These are phyloP conservation scores for Amphichorda felina DNA, from an alignment of 2,329 filamentous ascomycete species.

Conservation along the genomic window DNA sequence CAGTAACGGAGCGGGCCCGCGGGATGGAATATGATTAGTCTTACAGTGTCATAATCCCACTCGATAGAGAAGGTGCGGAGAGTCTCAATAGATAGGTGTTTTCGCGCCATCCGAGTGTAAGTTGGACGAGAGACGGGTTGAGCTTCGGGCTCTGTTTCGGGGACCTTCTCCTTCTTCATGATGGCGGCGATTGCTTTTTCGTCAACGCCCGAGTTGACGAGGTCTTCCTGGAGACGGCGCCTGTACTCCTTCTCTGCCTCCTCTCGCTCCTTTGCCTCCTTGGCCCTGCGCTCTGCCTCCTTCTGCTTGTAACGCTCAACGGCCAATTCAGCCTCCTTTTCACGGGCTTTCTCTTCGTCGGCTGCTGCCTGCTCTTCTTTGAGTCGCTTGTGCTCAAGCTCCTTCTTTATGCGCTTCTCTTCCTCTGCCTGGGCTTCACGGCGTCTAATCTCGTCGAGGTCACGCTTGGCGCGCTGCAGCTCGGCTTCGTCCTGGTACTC, in stretches of 20 bases:
- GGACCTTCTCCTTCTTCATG: slow-evolving; percentile 41
- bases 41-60: slow-evolving; percentile 44
- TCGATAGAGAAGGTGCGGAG: slow-evolving; percentile 42
- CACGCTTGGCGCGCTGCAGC: slow-evolving; percentile 34
- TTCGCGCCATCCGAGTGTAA: slow-evolving; percentile 52
- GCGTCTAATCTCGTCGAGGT: slow-evolving; percentile 33
- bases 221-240: slow-evolving; percentile 41
- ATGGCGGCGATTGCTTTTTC: slow-evolving; percentile 48
- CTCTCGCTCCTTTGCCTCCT: slow-evolving; percentile 35
- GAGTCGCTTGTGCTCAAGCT: slow-evolving; percentile 36
- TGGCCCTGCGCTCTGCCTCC: slow-evolving; percentile 28
- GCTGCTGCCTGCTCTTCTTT: slow-evolving; percentile 29
- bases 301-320: slow-evolving; percentile 39
- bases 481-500: slow-evolving; percentile 33
- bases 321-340: slow-evolving; percentile 36
- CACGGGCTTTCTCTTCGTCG: slow-evolving; percentile 27
- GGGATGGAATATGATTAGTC: slow-evolving; percentile 10
- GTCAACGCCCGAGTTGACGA: slow-evolving; percentile 45
- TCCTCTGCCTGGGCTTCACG: slow-evolving; percentile 33
- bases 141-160: slow-evolving; percentile 13
- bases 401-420: slow-evolving; percentile 37
- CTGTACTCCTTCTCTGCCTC: slow-evolving; percentile 41
- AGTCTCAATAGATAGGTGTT: slow-evolving; percentile 51
- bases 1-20: slow-evolving; percentile 12
- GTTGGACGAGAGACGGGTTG: slow-evolving; percentile 28